Percentiles rank a stretch among this genome's conserved stretches.
Evolutionary conservation across 2,329 filamentous ascomycete species (phyloP).

Genomic region (Ambrosiella cleistominuta): DNA sequence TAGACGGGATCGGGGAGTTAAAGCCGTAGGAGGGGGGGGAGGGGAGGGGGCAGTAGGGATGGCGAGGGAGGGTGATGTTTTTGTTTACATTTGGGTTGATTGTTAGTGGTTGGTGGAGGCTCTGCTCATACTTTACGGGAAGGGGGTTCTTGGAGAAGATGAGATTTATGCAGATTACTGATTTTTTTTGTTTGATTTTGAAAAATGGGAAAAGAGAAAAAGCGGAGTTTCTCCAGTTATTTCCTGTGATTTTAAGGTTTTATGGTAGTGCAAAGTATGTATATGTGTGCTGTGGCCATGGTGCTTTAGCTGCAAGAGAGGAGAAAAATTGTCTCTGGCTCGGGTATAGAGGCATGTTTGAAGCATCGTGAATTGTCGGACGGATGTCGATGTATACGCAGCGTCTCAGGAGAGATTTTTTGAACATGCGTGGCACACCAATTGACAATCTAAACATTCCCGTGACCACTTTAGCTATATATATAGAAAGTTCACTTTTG

Average conservation of each 20-base stretch:
- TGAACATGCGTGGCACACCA: not conserved
- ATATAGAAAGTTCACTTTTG: no score
- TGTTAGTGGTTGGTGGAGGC: not conserved
- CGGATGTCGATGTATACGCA: not conserved
- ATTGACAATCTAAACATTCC: not conserved
- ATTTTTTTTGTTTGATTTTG: no score
- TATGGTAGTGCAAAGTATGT: no score
- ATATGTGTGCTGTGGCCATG: not conserved
- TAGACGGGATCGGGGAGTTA: not conserved
- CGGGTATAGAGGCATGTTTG: not conserved
- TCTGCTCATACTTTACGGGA: no score
- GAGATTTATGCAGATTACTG: no score
- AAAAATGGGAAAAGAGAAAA: not conserved
- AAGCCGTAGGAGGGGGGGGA: not conserved
- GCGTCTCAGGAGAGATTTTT: not conserved
- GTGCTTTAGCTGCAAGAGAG: not conserved
- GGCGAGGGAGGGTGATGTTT: not conserved
- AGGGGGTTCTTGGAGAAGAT: no score
- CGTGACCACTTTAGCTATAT: not conserved
- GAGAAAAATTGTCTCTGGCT: not conserved
- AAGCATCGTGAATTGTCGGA: not conserved
- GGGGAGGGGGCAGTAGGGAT: no score
- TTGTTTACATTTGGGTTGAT: not conserved
- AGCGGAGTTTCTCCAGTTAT: not conserved
- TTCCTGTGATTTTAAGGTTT: no score